Evolutionary conservation across 129 eudicot genomes (phyloP), one percentile per base, ranked within the genome.

Genomic region (Lactuca saligna): DNA sequence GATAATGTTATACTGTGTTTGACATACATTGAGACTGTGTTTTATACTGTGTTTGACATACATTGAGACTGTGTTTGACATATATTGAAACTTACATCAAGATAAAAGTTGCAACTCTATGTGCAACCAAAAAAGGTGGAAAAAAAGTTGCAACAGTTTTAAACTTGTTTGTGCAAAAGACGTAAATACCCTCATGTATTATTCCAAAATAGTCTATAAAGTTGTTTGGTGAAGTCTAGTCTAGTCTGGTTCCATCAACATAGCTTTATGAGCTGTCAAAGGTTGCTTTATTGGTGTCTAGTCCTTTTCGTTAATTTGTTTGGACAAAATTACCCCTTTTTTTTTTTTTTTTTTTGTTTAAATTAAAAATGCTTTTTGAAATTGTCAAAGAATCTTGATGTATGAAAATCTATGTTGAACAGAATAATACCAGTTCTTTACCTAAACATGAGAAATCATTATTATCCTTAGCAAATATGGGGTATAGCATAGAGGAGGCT

Each of bases 401-500:
- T 61, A 70, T 67, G 63, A 61, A 7, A 44, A 64, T 35, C n/a
- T 54, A 15, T 50, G 13, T 48, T 6, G 11, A 77, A 81, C 90
- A 91, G 97, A 88, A 77, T 38, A 62, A 29, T 34, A 51, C 66
- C 44, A 71, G 65, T 53, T 76, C 85, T n/a, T 50, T 74, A 29
- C 82, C 92, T 38, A 75, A 61, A 57, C 77, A 73, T 70, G 85
- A 87, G 66, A 63, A 79, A 57, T 80, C 57, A 41, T 37, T 85
- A 65, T 68, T 63, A 66, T 56, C 82, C 54, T 82, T 91, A 68
- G 75, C 63, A 34, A 81, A 83, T 17, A 91, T 91, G 97, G 92
- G 91, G 51, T 91, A 85, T 68, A 57, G 86, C 0, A 49, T 65
- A 35, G 88, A 87, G 62, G 97, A 87, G 82, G 83, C 89, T 60